Evolutionary conservation across 2,329 filamentous ascomycete species (phyloP), one percentile per base, ranked within the genome.

Genomic region (Trichoderma endophyticum): DNA sequence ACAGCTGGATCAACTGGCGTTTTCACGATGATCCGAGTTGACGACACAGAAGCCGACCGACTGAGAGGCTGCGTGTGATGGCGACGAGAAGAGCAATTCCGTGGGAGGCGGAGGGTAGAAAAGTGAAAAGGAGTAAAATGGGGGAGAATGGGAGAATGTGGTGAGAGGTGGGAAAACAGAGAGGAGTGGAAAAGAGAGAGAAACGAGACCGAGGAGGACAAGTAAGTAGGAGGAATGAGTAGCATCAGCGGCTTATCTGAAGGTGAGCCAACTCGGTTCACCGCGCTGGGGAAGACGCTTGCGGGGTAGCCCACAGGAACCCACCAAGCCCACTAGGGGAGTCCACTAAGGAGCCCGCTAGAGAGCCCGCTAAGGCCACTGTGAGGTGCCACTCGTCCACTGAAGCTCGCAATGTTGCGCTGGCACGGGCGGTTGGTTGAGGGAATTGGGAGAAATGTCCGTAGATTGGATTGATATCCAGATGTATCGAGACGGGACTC

Each of bases 181-280:
- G 32, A 6, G 30, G 14, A 36, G 32, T 7, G 26, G 56, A 51
- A 30, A 61, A 28, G 39, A 26, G 26, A 48, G 28, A 43, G 15
- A 30, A 24, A 36, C 24, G 65, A 36, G 9, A 26, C 21, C 30
- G 6, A 67, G 68, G 4, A 70, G 68, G 3, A 70, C 71, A 11
- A 71, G 73, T 26, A 32, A 60, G 28, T 24, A 60, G n/a, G 43
- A 72, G 18, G 54, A 63, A 70, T 14, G 32, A 32, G 36, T 70
- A 73, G 15, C 70, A 73, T 26, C 65, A 70, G 56, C 65, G 65
- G 56, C 57, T 70, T 62, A 51, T 70, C 66, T 70, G 57, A 70
- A 67, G 66, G 66, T 70, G 66, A 70, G 24, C 65, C 34, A 60
- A 34, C 56, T 61, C 34, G 66, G 66, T 70, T 60, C 66, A 70